Evolutionary conservation across 2,329 filamentous ascomycete genomes (phyloP).

Genomic region (Aspergillus thermomutatus): DNA sequence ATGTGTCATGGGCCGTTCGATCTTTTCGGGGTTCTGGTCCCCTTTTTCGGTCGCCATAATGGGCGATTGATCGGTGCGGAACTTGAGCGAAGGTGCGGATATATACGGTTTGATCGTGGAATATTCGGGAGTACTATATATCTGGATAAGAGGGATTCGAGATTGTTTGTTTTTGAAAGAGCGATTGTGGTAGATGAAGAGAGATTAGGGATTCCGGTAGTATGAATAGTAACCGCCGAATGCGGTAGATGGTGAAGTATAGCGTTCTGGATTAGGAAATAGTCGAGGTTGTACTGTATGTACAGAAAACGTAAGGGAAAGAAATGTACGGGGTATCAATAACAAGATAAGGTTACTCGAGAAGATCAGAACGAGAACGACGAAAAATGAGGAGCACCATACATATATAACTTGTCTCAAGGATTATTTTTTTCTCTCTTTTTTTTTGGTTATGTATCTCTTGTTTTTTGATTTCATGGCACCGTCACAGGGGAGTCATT

Average conservation of each 20-base stretch:
- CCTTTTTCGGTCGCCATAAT: conserved; percentile 26
- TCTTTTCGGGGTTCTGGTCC: conserved; percentile 22
- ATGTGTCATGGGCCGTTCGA: conserved; percentile 16
- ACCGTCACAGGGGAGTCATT: not conserved
- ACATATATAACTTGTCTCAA: not conserved
- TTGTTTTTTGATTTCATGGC: not conserved
- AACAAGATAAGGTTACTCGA: not conserved
- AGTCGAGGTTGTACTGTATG: not conserved
- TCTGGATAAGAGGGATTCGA: not conserved
- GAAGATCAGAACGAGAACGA: not conserved
- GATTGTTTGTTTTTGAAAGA: not conserved
- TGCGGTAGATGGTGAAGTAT: not conserved
- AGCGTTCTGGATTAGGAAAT: not conserved
- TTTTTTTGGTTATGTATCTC: not conserved
- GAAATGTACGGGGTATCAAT: not conserved
- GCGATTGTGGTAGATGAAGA: not conserved
- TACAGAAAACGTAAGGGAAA: not conserved
- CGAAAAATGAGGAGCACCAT: not conserved
- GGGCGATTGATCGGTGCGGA: not conserved
- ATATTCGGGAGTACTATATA: not conserved
- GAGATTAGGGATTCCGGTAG: not conserved
- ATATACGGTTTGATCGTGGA: not conserved
- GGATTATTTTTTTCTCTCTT: not conserved
- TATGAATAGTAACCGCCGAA: not conserved
- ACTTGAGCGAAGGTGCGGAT: too few species aligned